Base-by-base conservation (phyloP, 805 yeast genomes). In the Kluyveromyces siamensis region DNA sequence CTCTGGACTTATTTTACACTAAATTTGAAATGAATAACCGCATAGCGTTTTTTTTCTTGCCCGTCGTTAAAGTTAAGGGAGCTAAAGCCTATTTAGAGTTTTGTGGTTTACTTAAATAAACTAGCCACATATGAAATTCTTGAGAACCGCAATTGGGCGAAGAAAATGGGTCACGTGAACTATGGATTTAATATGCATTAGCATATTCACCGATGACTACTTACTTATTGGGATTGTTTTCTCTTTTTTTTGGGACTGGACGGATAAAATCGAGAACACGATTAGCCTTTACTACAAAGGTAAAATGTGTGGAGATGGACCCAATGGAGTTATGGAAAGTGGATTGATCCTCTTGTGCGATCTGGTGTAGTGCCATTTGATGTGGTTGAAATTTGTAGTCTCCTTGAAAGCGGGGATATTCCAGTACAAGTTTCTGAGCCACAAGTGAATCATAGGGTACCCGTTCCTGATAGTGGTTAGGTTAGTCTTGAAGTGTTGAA, bases 401-500 rank as follows among this genome's bases (percentile, higher is more conserved):
- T 77, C 78, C 56, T 76, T 76, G 69, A 91, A 86, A 9, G 83
- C 87, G 17, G 81, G 80, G 49, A 75, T 60, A 48, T 72, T 65
- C 96, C 96, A 89, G 70, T 90, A 93, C 58, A 93, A 74, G 55
- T 84, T 79, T 56, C 84, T 74, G 57, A 90, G 66, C 95, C 96
- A 91, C 51, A 79, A 71, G 68, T 88, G 84, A 47, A 90, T 67
- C 57, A 73, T 69, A 19, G 97, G 97, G 65, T 80, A 91, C 54
- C 87, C 86, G 40, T 60, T 65, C 62, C 96, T 79, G 58, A 91
- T 85, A 73, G 82, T 84, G 44, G 82, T 82, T 52, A 88, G 66
- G 67, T 91, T 91, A 67, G 96, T 87, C 70, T 91, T 93, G 79
- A 91, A 93, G 67, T 91, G 97, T 67, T 90, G 96, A 47, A 84